A percentile compares a stretch with the other conserved stretches of the same genome.
phyloP scores from a whole-genome alignment of 2,329 filamentous ascomycete genomes.

The Fusarium odoratissimum region DNA sequence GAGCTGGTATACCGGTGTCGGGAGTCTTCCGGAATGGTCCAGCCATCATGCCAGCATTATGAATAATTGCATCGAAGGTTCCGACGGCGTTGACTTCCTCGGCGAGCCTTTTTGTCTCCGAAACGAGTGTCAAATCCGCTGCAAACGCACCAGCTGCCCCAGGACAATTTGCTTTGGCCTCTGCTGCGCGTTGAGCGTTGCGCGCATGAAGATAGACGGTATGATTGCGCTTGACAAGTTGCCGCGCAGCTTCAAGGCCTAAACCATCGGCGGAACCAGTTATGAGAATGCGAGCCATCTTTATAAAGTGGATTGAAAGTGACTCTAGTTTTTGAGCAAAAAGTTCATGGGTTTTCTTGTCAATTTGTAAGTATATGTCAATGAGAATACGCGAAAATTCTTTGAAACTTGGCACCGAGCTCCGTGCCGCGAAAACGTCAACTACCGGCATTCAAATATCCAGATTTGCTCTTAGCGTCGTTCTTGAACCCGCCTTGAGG shows the following conservation, averaged over 20 bases:
- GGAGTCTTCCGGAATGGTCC: slow-evolving; percentile 29
- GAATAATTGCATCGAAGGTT: slow-evolving; percentile 37
- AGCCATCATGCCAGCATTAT: slow-evolving; percentile 35
- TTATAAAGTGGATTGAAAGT: rapidly evolving
- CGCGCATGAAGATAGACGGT: slow-evolving; percentile 40
- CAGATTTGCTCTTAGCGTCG: not conserved
- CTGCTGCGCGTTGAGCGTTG: slow-evolving; percentile 30
- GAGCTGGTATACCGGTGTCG: slow-evolving; percentile 30
- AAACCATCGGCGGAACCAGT: slow-evolving; percentile 42
- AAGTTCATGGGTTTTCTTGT: rapidly evolving
- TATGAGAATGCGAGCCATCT: slow-evolving; percentile 40
- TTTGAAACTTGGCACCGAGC: not conserved
- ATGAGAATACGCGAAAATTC: not conserved
- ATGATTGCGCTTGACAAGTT: slow-evolving; percentile 38
- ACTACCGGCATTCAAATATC: not conserved
- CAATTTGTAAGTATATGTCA: not conserved
- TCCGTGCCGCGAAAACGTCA: not conserved
- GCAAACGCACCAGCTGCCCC: slow-evolving; percentile 26
- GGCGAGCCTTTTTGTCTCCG: slow-evolving; percentile 31
- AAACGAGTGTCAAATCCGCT: slow-evolving; percentile 29
- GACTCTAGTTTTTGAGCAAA: rapidly evolving
- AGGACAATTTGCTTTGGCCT: slow-evolving; percentile 24
- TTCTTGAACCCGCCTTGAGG: not conserved
- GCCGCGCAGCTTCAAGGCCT: slow-evolving; percentile 38
- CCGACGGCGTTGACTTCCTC: slow-evolving; percentile 35